Evolutionary conservation across 2,329 filamentous ascomycete genomes (phyloP).

Genomic region (Xylariaceae sp.): DNA sequence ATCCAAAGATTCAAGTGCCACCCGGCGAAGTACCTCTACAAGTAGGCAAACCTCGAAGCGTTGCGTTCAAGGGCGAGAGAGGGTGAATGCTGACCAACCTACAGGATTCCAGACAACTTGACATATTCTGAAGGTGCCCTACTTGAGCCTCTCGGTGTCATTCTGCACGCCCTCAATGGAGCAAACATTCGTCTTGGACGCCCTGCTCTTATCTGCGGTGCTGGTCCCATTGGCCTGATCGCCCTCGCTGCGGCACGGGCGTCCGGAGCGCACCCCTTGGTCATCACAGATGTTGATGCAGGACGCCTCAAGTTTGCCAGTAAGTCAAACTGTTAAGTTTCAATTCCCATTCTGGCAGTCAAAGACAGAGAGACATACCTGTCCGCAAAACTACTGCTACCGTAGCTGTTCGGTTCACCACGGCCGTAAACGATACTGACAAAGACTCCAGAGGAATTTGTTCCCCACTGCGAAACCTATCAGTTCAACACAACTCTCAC

Average conservation of each 20-base stretch:
- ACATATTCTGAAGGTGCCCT: conserved; percentile 56
- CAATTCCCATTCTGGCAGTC: background rate
- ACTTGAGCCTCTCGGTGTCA: conserved; percentile 59
- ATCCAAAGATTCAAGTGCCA: conserved; percentile 59
- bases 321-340: conserved; percentile 4
- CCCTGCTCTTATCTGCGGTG: conserved; percentile 54
- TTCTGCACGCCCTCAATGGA: conserved; percentile 54
- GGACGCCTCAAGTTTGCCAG: conserved; percentile 51
- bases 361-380: background rate
- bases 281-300: conserved; percentile 58
- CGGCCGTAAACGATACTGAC: background rate
- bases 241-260: conserved; percentile 53
- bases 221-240: conserved; percentile 59
- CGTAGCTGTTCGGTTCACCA: no score
- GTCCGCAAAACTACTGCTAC: no score
- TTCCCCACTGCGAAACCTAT: conserved; percentile 51
- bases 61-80: background rate
- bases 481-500: conserved; percentile 43
- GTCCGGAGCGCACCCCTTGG: conserved; percentile 57
- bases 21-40: conserved; percentile 55
- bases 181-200: conserved; percentile 50
- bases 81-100: conserved; percentile 8
- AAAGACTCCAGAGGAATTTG: conserved; percentile 38
- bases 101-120: conserved; percentile 47
- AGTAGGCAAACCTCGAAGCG: conserved; percentile 27